A percentile compares a stretch with the other conserved stretches of the same genome.
phyloP scores from a whole-genome alignment of 441 rosid species.

The Gossypium aridum region DNA sequence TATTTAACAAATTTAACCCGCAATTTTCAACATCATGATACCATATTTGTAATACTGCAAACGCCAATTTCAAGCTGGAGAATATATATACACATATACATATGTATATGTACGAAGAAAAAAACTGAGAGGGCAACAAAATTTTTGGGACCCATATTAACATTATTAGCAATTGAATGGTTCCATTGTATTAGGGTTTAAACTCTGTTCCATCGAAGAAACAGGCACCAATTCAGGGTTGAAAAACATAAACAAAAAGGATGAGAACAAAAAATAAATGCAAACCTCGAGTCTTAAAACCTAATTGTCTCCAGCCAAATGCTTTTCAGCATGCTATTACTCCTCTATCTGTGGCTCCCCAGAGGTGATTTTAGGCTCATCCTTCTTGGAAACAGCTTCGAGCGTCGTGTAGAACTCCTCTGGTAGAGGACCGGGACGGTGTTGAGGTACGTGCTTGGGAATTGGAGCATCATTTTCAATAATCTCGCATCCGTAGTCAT shows the following conservation, averaged over 20 bases:
- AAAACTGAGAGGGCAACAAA: neutral
- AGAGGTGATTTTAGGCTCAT: slow-evolving; percentile 39
- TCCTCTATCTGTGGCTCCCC: slow-evolving; percentile 39
- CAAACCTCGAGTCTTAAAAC: slow-evolving; percentile 15
- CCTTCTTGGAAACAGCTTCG: slow-evolving; percentile 40
- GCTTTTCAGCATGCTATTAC: slow-evolving; percentile 14
- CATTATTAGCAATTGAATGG: slow-evolving; percentile 30
- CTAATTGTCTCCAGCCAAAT: slow-evolving; percentile 2
- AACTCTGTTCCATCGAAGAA: slow-evolving; percentile 15
- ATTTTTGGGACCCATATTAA: slow-evolving; percentile 19
- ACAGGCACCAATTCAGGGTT: slow-evolving; percentile 23
- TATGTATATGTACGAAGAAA: neutral
- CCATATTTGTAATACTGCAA: neutral
- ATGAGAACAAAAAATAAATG: neutral
- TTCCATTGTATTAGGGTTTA: slow-evolving; percentile 15
- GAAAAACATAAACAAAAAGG: slow-evolving; percentile 17
- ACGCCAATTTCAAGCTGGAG: neutral
- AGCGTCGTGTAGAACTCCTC: slow-evolving; percentile 72
- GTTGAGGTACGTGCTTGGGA: slow-evolving; percentile 84
- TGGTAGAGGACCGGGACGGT: slow-evolving; percentile 85
- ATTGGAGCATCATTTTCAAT: slow-evolving; percentile 79
- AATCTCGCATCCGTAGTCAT: slow-evolving; percentile 75
- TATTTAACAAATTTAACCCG: too few species aligned
- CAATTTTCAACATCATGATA: neutral
- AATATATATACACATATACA: neutral